Evolutionary conservation across 129 eudicot genomes (phyloP).

Genomic region (Glebionis coronaria): DNA sequence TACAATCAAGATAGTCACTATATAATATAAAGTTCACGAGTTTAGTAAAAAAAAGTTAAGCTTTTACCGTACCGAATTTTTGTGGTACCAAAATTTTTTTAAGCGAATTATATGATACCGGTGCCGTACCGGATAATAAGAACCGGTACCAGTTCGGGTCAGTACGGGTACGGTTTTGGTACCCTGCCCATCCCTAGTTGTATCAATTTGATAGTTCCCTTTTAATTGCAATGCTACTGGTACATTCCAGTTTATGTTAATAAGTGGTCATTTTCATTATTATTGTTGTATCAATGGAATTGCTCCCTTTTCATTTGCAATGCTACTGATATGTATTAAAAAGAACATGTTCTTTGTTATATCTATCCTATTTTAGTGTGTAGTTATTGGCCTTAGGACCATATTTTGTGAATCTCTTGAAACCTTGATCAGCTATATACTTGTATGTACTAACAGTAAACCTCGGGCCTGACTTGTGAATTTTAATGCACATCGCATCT

Average conservation of each 20-base stretch:
- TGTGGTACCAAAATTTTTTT: too few relatives aligned
- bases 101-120: too few relatives aligned
- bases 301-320: conserved; percentile 24
- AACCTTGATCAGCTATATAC: neutral
- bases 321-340: conserved; percentile 14
- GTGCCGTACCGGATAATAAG: too few relatives aligned
- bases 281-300: conserved; percentile 15
- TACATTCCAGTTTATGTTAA: conserved; percentile 22
- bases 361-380: neutral
- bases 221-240: conserved; percentile 23
- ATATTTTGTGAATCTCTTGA: too few relatives aligned
- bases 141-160: too few relatives aligned
- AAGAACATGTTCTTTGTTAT: neutral
- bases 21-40: too few relatives aligned
- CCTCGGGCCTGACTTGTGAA: neutral
- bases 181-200: too few relatives aligned
- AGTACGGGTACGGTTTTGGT: too few relatives aligned
- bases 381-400: too few relatives aligned
- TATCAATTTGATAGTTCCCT: conserved; percentile 21
- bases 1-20: too few relatives aligned
- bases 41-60: too few relatives aligned
- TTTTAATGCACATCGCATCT: conserved; percentile 1
- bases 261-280: neutral
- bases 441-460: neutral
- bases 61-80: too few relatives aligned